Percentiles rank a stretch among this genome's conserved stretches.
Evolutionary conservation across 805 yeast genomes (phyloP).

Genomic region (Blastobotrys robertii): DNA sequence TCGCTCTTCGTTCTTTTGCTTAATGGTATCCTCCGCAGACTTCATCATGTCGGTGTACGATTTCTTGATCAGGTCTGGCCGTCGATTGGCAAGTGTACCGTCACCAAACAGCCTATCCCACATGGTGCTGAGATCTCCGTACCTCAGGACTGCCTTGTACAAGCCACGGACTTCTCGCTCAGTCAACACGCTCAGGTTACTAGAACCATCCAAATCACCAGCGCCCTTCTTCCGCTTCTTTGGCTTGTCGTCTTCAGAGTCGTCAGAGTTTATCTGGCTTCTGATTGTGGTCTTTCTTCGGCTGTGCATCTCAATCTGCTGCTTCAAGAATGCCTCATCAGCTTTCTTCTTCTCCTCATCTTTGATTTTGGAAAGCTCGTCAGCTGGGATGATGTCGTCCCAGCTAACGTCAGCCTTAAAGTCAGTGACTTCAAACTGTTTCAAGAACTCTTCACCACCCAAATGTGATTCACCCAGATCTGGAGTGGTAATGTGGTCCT

Average conservation of each 20-base stretch:
- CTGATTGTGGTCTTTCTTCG: conserved; percentile 59
- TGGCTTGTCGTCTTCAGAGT: conserved; percentile 32
- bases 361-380: conserved; percentile 77
- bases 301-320: conserved; percentile 80
- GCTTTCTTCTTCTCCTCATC: conserved; percentile 81
- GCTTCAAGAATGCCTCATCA: conserved; percentile 79
- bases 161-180: conserved; percentile 83
- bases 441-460: conserved; percentile 96
- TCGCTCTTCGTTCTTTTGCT: conserved; percentile 58
- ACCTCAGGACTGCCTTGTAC: conserved; percentile 69
- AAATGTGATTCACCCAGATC: conserved; percentile 95
- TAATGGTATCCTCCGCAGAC: conserved; percentile 50
- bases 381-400: conserved; percentile 98
- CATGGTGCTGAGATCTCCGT: conserved; percentile 62
- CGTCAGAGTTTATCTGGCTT: conserved; percentile 26
- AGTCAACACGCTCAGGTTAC: conserved; percentile 44
- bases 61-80: conserved; percentile 65
- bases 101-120: conserved; percentile 87
- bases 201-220: conserved; percentile 28
- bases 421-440: conserved; percentile 96
- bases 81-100: conserved; percentile 78
- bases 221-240: conserved; percentile 26
- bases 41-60: conserved; percentile 65
- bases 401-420: conserved; percentile 97
- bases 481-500: conserved; percentile 92